A percentile compares a stretch with the other conserved stretches of the same genome.
These are phyloP conservation scores for Gyromitra esculenta DNA, from an alignment of 2,329 filamentous ascomycete species.

Conservation along the genomic window DNA sequence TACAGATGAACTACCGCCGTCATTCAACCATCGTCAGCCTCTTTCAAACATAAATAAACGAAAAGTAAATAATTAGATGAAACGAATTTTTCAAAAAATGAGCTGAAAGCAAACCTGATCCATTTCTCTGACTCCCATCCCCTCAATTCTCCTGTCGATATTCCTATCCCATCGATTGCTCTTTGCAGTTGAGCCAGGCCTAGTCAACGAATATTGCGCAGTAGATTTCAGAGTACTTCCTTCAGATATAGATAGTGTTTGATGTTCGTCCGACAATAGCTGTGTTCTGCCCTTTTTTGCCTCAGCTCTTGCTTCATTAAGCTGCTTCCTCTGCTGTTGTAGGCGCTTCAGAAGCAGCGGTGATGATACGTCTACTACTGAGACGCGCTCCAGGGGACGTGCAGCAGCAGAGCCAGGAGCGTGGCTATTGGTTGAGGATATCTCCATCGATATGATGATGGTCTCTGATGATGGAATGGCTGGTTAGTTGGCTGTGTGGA, in stretches of 20 bases:
- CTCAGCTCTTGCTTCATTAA: slow-evolving; percentile 41
- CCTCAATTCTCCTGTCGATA: slow-evolving; percentile 58
- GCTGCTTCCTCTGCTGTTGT: slow-evolving; percentile 51
- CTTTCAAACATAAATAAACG: slow-evolving; percentile 20
- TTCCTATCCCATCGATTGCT: slow-evolving; percentile 36
- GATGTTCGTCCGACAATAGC: slow-evolving; percentile 37
- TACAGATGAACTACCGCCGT: slow-evolving; percentile 69
- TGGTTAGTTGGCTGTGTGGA: not conserved
- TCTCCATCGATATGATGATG: slow-evolving; percentile 28
- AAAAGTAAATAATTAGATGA: not conserved
- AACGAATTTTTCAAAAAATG: not conserved
- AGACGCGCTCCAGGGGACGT: slow-evolving; percentile 24
- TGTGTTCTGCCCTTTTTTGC: slow-evolving; percentile 38
- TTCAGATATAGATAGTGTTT: slow-evolving; percentile 29
- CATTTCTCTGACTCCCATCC: slow-evolving; percentile 73
- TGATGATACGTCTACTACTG: slow-evolving; percentile 38
- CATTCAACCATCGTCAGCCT: slow-evolving; percentile 35
- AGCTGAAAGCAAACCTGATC: slow-evolving; percentile 66
- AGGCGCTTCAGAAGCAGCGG: slow-evolving; percentile 50
- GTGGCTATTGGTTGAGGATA: slow-evolving; percentile 17
- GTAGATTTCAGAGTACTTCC: slow-evolving; percentile 27
- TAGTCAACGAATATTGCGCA: slow-evolving; percentile 5
- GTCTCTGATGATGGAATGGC: not conserved
- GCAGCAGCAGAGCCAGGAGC: slow-evolving; percentile 13
- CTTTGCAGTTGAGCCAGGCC: slow-evolving; percentile 30